Conservation (phyloP, 2,329 filamentous ascomycete genomes). For the Coniochaeta prunicola region DNA sequence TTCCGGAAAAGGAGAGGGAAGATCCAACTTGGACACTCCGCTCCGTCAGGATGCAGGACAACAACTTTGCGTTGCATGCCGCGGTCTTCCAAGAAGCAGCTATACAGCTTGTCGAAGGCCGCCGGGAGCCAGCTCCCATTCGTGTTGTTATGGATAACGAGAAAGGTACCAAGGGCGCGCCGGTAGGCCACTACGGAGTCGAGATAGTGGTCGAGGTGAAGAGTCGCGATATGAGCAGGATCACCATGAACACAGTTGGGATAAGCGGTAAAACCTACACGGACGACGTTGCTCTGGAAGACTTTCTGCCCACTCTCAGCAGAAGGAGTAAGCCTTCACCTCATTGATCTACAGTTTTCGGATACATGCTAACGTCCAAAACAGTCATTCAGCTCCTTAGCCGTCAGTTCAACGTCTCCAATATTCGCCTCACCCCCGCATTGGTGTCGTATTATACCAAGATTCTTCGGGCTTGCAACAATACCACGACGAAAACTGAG, state of each 20-base stretch:
- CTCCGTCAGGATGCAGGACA: slow-evolving; percentile 56
- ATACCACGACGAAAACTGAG: slow-evolving; percentile 50
- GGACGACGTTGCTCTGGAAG: slow-evolving; percentile 65
- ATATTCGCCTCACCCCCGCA: slow-evolving; percentile 55
- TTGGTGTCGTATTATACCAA: slow-evolving; percentile 74
- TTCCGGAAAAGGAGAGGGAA: slow-evolving; percentile 77
- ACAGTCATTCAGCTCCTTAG: slow-evolving; percentile 67
- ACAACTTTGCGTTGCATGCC: slow-evolving; percentile 50
- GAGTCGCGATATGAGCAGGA: slow-evolving; percentile 41
- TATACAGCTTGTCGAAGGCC: slow-evolving; percentile 53
- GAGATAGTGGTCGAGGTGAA: slow-evolving; percentile 62
- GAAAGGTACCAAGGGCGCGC: slow-evolving; percentile 58
- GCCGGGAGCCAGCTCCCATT: slow-evolving; percentile 60
- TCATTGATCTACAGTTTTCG: neutral
- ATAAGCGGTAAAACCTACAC: slow-evolving; percentile 63
- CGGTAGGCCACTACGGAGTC: slow-evolving; percentile 60
- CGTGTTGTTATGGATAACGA: slow-evolving; percentile 68
- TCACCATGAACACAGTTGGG: slow-evolving; percentile 49
- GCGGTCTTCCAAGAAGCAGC: slow-evolving; percentile 68
- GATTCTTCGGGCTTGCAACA: slow-evolving; percentile 61
- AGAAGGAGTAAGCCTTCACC: slow-evolving; percentile 54
- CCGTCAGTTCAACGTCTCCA: slow-evolving; percentile 60
- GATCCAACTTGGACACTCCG: slow-evolving; percentile 73
- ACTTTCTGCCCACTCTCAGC: slow-evolving; percentile 69
- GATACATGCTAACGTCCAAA: slow-evolving; percentile 22